phyloP scores from a whole-genome alignment of 2,329 filamentous ascomycete species.

The Diplodia sapinea region DNA sequence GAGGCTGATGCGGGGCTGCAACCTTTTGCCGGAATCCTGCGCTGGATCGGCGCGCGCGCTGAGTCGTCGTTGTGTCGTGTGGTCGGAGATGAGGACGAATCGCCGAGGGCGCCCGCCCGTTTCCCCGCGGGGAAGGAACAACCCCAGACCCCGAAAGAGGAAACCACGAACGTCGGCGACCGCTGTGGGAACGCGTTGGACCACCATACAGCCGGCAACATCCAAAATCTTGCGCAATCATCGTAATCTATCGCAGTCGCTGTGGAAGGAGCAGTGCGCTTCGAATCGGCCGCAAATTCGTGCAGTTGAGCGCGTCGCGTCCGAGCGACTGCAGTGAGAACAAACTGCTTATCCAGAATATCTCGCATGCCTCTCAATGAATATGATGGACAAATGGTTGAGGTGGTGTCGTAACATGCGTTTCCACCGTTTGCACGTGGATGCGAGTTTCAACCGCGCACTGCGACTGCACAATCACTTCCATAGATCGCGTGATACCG shows the following conservation, averaged over 20 bases:
- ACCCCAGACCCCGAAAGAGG: slow-evolving; percentile 1
- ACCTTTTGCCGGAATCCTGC: slow-evolving; percentile 26
- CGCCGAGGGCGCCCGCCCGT: slow-evolving; percentile 8
- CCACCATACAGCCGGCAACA: not conserved
- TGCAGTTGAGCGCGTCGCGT: too few relatives aligned
- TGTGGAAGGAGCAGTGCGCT: too few relatives aligned
- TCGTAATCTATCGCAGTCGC: not conserved
- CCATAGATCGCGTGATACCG: not conserved
- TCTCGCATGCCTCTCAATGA: not conserved
- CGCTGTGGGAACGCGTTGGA: not conserved
- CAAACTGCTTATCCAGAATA: accelerated
- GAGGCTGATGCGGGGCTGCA: slow-evolving; percentile 23
- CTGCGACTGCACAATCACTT: not conserved
- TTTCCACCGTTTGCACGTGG: not conserved
- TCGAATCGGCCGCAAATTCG: not conserved
- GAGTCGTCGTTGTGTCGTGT: slow-evolving; percentile 1
- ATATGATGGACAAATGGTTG: not conserved
- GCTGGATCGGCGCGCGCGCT: not conserved
- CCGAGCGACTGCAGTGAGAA: too few relatives aligned
- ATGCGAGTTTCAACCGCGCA: not conserved
- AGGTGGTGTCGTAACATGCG: too few relatives aligned
- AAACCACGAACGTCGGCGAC: not conserved
- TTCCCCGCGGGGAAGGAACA: slow-evolving; percentile 16
- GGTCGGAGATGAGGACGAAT: not conserved
- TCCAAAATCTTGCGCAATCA: not conserved